Base-by-base conservation (phyloP, 192 early-diverging fungal genomes). In the Podila verticillata region DNA sequence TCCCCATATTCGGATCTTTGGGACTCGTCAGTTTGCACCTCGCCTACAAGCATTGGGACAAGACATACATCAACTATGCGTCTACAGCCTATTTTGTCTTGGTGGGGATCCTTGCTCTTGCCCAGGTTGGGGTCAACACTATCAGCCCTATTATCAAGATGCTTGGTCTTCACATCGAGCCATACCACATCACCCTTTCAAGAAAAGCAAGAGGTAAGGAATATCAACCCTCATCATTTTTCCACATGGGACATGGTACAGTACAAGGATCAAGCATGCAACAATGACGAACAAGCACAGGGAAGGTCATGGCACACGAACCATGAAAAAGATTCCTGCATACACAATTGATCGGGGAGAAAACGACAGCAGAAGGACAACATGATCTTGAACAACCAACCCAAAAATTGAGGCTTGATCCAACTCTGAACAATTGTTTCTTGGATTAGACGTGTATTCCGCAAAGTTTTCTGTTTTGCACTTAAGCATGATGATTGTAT, bases 1-100 rank as follows among this genome's bases (percentile, higher is more conserved):
- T 96, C 67, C 97, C 97, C 5, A 70, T 98, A 4, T 88, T 95
- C 48, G 97, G 97, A 24, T 96, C 96, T 13, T 71, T 74, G 10
- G 90, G 87, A n/a, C 77, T 99, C 0, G 87, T 96, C 39, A 86
- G 87, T 4, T 82, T 99, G 62, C 96, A 97, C 84, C 47, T 95
- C 51, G 81, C 94, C 34, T 94, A 94, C 85, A 92, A 89, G 66
- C 93, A 91, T 70, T 81, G 95, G 67, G 88, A 95, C 65, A 92
- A 90, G 75, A 89, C 92, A 39, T 92, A 91, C 73, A 87, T 97
- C 73, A 96, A 95, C 70, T 68, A 87, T 47, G 81, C 94, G 22
- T 78, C 97, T 63, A 92, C 94, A 0, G 88, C 81, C n/a, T 98
- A 98, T 73, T 95, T 98, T 82, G 84, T 84, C 17, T 29, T 94